Base-by-base conservation (phyloP, 371 early-diverging fungal genomes). In the Conidiobolus coronatus region DNA sequence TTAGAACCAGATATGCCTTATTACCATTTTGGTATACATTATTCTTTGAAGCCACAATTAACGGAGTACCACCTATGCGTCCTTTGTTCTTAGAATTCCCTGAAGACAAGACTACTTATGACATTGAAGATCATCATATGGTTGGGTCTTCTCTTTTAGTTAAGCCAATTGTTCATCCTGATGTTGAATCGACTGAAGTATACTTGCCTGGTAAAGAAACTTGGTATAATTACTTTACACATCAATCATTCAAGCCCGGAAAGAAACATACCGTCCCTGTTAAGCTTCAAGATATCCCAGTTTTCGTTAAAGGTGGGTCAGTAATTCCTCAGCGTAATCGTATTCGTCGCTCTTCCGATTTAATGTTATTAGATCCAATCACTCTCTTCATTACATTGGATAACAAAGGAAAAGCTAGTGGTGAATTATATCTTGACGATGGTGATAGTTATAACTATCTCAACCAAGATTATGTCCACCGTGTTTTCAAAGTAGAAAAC, bases 271-370 rank as follows among this genome's bases (percentile, higher is more conserved):
- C 81, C 2, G 61, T 59, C 3, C 19, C 21, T 18, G 75, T 84
- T 9, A 78, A 82, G 11, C 64, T 87, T 1, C 71, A 76, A 15
- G 71, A 63, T 45, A 73, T 85, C 34, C 88, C 90, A 34, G 82
- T 81, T 3, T 86, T 77, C 53, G 64, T 83, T 14, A 79, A 83
- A 14, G 89, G 84, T 36, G 97, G 97, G 11, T 63, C 63, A 18
- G 89, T 95, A 45, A 52, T 94, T 11, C 76, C 91, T 17, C 71
- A 78, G 11, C 73, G 89, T 24, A 85, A 89, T 55, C 78, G 95
- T 44, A 60, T 73, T 13, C 79, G 97, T 42, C 75, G 91, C 21
- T 76, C 86, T 20, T 81, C 90, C 1, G 51, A 67, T 17, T 67
- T 81, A 6, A 82, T 82, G 82, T 60, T 62, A 33, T 59, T 64